phyloP scores from a whole-genome alignment of 2,329 filamentous ascomycete genomes.

The Rutstroemia sydowiana region DNA sequence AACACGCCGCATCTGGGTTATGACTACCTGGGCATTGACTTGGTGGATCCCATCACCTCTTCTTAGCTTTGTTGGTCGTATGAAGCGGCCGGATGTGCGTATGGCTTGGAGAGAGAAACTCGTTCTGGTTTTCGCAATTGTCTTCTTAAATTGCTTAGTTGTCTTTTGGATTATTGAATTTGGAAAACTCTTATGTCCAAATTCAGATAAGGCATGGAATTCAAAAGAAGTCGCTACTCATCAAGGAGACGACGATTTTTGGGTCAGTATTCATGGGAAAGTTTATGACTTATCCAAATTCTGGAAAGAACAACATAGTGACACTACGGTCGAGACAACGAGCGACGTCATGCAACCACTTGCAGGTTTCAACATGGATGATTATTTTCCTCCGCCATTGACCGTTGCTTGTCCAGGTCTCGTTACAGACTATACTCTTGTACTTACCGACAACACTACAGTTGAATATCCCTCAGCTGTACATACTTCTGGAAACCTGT shows the following conservation, averaged over 20 bases:
- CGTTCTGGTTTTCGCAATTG: conserved; percentile 71
- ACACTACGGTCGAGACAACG: conserved; percentile 54
- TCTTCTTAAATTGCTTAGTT: conserved; percentile 71
- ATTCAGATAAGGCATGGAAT: conserved; percentile 85
- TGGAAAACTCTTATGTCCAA: conserved; percentile 79
- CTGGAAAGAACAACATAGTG: conserved; percentile 78
- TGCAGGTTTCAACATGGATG: conserved; percentile 69
- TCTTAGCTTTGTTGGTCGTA: conserved; percentile 75
- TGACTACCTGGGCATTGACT: conserved; percentile 75
- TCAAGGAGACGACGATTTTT: conserved; percentile 68
- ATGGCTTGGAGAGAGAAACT: conserved; percentile 97
- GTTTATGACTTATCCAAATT: conserved; percentile 93
- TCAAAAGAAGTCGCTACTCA: conserved; percentile 62
- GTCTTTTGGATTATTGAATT: conserved; percentile 92
- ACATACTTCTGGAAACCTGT: conserved; percentile 63
- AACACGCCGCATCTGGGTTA: conserved; percentile 70
- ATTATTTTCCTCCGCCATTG: conserved; percentile 80
- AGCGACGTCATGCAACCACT: conserved; percentile 65
- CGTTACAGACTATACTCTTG: conserved; percentile 49
- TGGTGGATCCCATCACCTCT: conserved; percentile 91
- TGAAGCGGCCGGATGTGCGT: conserved; percentile 94
- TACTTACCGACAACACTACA: conserved; percentile 59
- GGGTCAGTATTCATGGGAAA: conserved; percentile 75
- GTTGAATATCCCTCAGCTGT: conserved; percentile 42
- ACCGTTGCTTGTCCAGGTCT: conserved; percentile 66